Percentiles rank a stretch among this genome's conserved stretches.
Evolutionary conservation across 352 stramenopile genomes (phyloP).

Genomic region (Pilasporangium apinafurcum): DNA sequence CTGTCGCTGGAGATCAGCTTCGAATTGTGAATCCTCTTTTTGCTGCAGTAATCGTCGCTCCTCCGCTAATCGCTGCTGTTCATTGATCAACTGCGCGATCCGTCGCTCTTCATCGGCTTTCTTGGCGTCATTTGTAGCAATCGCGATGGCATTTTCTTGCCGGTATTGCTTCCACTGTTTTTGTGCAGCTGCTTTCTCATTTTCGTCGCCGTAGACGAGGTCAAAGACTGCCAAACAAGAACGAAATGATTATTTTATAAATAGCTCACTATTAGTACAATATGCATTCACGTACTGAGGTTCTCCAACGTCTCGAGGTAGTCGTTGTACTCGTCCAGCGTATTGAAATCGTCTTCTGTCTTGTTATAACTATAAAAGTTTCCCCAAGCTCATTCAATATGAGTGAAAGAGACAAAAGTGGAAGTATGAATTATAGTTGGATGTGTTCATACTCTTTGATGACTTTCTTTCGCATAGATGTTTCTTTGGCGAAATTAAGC

Average conservation of each 20-base stretch:
- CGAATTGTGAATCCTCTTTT: slow-evolving; percentile 74
- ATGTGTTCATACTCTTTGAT: slow-evolving; percentile 75
- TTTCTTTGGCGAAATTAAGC: slow-evolving; percentile 85
- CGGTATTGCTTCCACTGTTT: slow-evolving; percentile 87
- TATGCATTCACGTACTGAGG: slow-evolving; percentile 55
- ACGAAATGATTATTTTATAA: slow-evolving; percentile 1
- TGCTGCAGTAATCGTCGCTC: slow-evolving; percentile 74
- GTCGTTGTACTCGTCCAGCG: slow-evolving; percentile 84
- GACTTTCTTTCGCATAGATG: slow-evolving; percentile 83
- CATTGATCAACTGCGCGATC: slow-evolving; percentile 77
- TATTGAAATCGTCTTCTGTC: slow-evolving; percentile 82
- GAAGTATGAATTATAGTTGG: too few species aligned
- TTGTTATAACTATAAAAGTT: slow-evolving; percentile 76
- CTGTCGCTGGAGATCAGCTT: slow-evolving; percentile 72
- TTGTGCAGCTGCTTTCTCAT: slow-evolving; percentile 58
- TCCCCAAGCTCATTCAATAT: too few species aligned
- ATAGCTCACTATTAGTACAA: neutral
- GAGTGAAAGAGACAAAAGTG: too few species aligned
- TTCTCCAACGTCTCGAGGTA: slow-evolving; percentile 84
- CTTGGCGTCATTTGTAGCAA: slow-evolving; percentile 82
- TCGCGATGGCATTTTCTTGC: slow-evolving; percentile 72
- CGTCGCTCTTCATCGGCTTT: slow-evolving; percentile 83
- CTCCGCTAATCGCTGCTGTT: slow-evolving; percentile 74
- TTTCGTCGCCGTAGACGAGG: slow-evolving; percentile 73
- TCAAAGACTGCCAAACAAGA: slow-evolving; percentile 61